Conservation (phyloP, 225 moss, liverwort and hornwort species). For the Ulota crispa region DNA sequence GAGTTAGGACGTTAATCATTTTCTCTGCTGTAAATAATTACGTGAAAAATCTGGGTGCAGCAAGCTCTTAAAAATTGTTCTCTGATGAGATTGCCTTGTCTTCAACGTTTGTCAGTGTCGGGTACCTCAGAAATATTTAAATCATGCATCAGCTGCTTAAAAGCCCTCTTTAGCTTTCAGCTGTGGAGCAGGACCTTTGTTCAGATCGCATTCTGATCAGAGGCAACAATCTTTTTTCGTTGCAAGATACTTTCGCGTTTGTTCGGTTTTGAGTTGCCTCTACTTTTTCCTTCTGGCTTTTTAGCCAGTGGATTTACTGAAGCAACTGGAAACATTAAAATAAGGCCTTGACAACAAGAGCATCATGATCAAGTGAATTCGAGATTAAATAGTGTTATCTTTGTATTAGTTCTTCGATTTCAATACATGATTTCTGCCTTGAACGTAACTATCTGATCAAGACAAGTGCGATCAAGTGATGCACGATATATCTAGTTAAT, state of each 20-base stretch:
- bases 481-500: neutral
- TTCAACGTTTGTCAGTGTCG: neutral
- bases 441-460: neutral
- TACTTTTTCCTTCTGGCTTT: neutral
- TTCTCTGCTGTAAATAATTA: neutral
- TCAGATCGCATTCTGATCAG: neutral
- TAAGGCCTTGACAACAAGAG: neutral
- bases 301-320: neutral
- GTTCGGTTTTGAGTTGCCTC: neutral
- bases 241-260: neutral
- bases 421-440: neutral
- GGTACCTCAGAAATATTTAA: neutral
- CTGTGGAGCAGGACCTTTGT: neutral
- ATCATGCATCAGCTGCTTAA: neutral
- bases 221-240: neutral
- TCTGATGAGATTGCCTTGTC: neutral
- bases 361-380: neutral
- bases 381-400: neutral
- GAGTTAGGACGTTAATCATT: neutral
- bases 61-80: neutral
- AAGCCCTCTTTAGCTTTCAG: slow-evolving; percentile 7
- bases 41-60: neutral
- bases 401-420: neutral
- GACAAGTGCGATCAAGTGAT: neutral
- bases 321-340: neutral